Evolutionary conservation across 2,329 filamentous ascomycete species (phyloP).

Genomic region (Trichoderma sp.): DNA sequence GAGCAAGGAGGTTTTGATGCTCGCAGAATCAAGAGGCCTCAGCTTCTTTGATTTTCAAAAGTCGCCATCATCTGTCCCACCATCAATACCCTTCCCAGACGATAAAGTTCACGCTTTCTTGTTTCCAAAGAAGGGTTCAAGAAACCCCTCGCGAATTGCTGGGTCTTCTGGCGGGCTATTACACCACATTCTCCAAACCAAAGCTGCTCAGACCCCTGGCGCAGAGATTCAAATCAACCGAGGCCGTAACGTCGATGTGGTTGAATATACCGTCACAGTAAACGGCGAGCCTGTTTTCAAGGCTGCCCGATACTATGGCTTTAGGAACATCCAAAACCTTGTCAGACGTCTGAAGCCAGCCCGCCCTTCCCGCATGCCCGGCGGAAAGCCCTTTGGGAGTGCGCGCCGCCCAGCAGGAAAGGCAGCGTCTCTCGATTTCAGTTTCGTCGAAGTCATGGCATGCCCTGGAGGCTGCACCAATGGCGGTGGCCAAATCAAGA

Average conservation of each 20-base stretch:
- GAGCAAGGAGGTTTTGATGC: constrained; percentile 87
- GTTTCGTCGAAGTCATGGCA: constrained; percentile 99
- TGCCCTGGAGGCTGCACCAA: constrained; percentile 99
- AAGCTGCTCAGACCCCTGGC: constrained; percentile 69
- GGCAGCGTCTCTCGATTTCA: constrained; percentile 63
- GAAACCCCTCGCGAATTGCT: constrained; percentile 54
- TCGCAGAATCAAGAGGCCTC: constrained; percentile 78
- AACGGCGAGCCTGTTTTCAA: constrained; percentile 65
- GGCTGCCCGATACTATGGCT: constrained; percentile 92
- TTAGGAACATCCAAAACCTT: constrained; percentile 97
- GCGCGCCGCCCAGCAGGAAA: constrained; percentile 56
- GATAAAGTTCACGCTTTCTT: constrained; percentile 69
- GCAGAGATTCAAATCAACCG: constrained; percentile 70
- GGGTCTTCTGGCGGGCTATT: constrained; percentile 90
- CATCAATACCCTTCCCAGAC: constrained; percentile 68
- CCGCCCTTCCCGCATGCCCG: constrained; percentile 75
- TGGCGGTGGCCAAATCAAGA: constrained; percentile 91
- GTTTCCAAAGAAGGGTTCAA: constrained; percentile 57
- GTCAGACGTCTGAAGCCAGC: constrained; percentile 88
- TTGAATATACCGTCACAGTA: constrained; percentile 74
- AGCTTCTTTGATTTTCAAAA: constrained; percentile 73
- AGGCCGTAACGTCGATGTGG: constrained; percentile 87
- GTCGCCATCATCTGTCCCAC: constrained; percentile 50
- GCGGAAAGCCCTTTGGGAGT: constrained; percentile 63
- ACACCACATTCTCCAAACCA: constrained; percentile 76